Evolutionary conservation across 805 yeast species (phyloP).

Genomic region (Hanseniaspora hatyaiensis): DNA sequence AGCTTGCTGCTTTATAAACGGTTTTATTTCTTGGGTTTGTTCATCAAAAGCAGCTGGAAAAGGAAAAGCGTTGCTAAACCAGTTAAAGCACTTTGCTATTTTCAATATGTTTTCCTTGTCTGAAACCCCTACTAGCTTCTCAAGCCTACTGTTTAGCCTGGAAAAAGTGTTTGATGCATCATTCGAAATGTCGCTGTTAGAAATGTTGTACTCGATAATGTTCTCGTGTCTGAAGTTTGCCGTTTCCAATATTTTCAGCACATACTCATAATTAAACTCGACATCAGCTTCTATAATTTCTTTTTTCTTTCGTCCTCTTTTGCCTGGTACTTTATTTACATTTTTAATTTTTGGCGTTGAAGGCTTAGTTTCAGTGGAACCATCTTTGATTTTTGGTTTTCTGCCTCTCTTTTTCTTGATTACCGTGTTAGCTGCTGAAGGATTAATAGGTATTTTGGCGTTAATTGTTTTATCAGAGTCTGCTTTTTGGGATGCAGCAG

Average conservation of each 20-base stretch:
- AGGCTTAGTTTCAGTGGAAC: slow-evolving; percentile 4
- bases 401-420: slow-evolving; percentile 21
- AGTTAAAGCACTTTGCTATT: slow-evolving; percentile 29
- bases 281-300: slow-evolving; percentile 17
- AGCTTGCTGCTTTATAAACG: too few relatives aligned
- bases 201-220: slow-evolving; percentile 2
- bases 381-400: slow-evolving; percentile 18
- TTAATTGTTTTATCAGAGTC: too few relatives aligned
- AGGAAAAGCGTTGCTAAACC: slow-evolving; percentile 21
- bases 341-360: slow-evolving; percentile 16
- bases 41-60: slow-evolving; percentile 24
- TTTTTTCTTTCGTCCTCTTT: slow-evolving; percentile 17
- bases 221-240: slow-evolving; percentile 4
- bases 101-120: slow-evolving; percentile 35
- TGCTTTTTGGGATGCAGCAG: too few relatives aligned
- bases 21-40: slow-evolving; percentile 17
- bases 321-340: slow-evolving; percentile 18
- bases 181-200: slow-evolving; percentile 1
- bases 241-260: slow-evolving; percentile 1
- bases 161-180: neutral
- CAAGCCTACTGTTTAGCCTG: slow-evolving; percentile 27
- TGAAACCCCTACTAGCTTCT: slow-evolving; percentile 38
- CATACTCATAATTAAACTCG: neutral
- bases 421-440: neutral
- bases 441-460: too few relatives aligned